phyloP scores from a whole-genome alignment of 2,329 filamentous ascomycete genomes.

The Byssoonygena ceratinophila region DNA sequence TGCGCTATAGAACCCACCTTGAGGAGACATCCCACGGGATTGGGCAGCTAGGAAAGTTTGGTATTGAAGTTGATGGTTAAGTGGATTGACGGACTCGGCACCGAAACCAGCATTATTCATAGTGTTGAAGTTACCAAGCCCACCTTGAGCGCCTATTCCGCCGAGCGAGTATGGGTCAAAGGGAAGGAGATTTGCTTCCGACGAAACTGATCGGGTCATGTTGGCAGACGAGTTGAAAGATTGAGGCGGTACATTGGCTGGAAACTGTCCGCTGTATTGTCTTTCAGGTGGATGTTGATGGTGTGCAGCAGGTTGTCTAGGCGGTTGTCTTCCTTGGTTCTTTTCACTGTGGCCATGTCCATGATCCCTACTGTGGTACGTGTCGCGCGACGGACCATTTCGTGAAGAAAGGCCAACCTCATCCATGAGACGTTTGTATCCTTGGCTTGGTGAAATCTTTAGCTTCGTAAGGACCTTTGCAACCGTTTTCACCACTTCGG shows the following conservation, averaged over 20 bases:
- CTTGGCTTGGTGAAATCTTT: conserved; percentile 87
- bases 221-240: conserved; percentile 26
- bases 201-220: conserved; percentile 26
- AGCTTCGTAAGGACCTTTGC: conserved; percentile 78
- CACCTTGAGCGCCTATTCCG: conserved; percentile 27
- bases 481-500: conserved; percentile 82
- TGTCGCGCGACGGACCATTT: conserved; percentile 28
- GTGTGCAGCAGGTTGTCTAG: conserved; percentile 31
- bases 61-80: conserved; percentile 47
- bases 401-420: conserved; percentile 74
- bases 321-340: conserved; percentile 34
- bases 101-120: conserved; percentile 24
- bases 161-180: conserved; percentile 33
- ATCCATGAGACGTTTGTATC: conserved; percentile 98
- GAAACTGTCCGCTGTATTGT: conserved; percentile 35
- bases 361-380: conserved; percentile 30
- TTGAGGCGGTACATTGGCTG: conserved; percentile 28
- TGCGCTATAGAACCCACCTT: conserved; percentile 37
- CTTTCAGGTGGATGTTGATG: conserved; percentile 32
- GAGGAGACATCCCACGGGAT: conserved; percentile 32
- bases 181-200: conserved; percentile 28
- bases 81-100: conserved; percentile 30
- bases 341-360: conserved; percentile 30
- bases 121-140: conserved; percentile 12
- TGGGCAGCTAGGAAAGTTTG: conserved; percentile 45